Percentiles rank a stretch among this genome's conserved stretches.
Evolutionary conservation across 345 rosid genomes (phyloP).

Genomic region (Brassica rapa): DNA sequence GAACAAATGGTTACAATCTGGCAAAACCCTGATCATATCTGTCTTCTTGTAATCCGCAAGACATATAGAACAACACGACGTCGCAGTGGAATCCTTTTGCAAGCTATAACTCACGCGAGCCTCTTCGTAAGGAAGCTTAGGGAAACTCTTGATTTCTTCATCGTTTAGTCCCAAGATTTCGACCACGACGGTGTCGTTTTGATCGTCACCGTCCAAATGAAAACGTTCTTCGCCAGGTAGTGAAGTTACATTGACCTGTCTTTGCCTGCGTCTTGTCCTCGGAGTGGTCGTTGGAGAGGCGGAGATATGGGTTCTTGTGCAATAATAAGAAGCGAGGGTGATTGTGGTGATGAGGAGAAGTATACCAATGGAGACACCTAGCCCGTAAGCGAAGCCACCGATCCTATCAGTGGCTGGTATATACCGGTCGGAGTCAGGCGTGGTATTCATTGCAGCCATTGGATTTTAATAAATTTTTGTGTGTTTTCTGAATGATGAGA

Average conservation of each 20-base stretch:
- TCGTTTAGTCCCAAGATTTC: constrained; percentile 66
- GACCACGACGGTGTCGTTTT: constrained; percentile 31
- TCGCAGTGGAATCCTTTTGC: constrained; percentile 48
- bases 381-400: constrained; percentile 52
- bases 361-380: constrained; percentile 53
- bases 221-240: constrained; percentile 14
- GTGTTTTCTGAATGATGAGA: background rate
- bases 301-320: constrained; percentile 38
- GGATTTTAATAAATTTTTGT: background rate
- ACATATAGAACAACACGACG: constrained; percentile 74
- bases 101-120: constrained; percentile 45
- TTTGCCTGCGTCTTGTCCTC: constrained; percentile 23
- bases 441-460: constrained; percentile 4
- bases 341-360: constrained; percentile 50
- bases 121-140: constrained; percentile 68
- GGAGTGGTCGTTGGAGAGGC: constrained; percentile 28
- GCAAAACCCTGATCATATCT: constrained; percentile 62
- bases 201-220: background rate
- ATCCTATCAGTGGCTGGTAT: constrained; percentile 29
- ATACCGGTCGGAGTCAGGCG: constrained; percentile 18
- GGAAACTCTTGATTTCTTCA: constrained; percentile 63
- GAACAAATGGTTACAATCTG: constrained; percentile 75
- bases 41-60: constrained; percentile 69
- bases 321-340: constrained; percentile 46
- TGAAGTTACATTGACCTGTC: constrained; percentile 14